phyloP scores from a whole-genome alignment of 2,329 filamentous ascomycete genomes.

The Dactylonectria estremocensis region DNA sequence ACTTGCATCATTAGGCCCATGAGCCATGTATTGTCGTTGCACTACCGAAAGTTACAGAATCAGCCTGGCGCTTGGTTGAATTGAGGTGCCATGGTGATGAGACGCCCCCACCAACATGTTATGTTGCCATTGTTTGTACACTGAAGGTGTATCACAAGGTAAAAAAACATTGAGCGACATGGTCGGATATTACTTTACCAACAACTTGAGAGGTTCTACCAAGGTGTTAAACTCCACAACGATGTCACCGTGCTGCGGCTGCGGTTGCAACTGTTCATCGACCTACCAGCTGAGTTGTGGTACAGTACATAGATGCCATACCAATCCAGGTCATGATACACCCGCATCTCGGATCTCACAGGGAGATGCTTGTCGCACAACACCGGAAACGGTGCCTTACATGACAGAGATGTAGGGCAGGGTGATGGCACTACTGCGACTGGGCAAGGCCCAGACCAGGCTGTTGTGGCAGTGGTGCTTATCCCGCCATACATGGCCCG shows the following conservation, averaged over 20 bases:
- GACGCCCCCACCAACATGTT: neutral
- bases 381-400: constrained; percentile 42
- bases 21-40: constrained; percentile 21
- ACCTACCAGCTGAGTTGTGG: neutral
- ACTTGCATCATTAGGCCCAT: constrained; percentile 23
- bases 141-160: constrained; percentile 6
- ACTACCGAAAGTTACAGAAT: constrained; percentile 7
- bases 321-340: neutral
- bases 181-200: constrained; percentile 6
- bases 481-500: constrained; percentile 5
- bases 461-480: constrained; percentile 26
- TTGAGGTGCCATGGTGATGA: constrained; percentile 9
- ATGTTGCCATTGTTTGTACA: constrained; percentile 6
- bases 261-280: constrained; percentile 6
- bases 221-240: neutral
- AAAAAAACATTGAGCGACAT: constrained; percentile 5
- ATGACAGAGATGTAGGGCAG: constrained; percentile 30
- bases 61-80: constrained; percentile 18
- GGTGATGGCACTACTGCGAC: constrained; percentile 9
- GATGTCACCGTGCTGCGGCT: constrained; percentile 7
- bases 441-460: constrained; percentile 2
- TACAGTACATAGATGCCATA: too few species aligned
- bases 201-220: neutral
- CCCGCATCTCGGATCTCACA: constrained; percentile 15
- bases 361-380: constrained; percentile 11